Evolutionary conservation across 805 yeast species (phyloP), one percentile per base, ranked within the genome.

Genomic region (Pichia heedii): DNA sequence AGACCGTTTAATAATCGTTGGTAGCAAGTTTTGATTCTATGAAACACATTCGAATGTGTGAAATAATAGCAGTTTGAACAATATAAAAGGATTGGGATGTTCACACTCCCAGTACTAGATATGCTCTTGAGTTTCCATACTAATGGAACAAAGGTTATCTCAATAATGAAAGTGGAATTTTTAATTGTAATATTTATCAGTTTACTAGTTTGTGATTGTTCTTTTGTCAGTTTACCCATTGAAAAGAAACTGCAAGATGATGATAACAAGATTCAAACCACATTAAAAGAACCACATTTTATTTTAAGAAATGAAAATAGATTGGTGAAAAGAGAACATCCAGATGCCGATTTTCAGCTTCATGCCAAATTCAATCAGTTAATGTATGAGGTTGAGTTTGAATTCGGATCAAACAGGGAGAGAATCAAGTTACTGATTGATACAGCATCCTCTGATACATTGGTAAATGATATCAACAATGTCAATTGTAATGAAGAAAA

Each of bases 361-460:
- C 43, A 41, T 5, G 19, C 33, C 3, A 42, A 33, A 22, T 48
- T 42, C 24, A 40, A 42, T 26, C 49, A 48, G 22, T 11, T 48
- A 15, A 33, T 40, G 4, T 73, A 70, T 48, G 58, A 71, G 3
- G 70, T 68, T 2, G 59, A 61, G 4, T 42, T 73, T 22, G 47
- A 58, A 19, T 54, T 81, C 24, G 88, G 88, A 4, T 70, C 81
- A 0, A 72, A 79, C 1, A 54, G 66, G 1, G 78, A 77, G 51
- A 59, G 62, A 18, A 63, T 79, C 4, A 65, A 64, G 11, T 70
- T 79, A 11, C 55, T 77, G 24, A 53, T 81, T 13, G 88, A 81
- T 51, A 80, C 86, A 1, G 88, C 85, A 1, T 79, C 85, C 0
- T 70, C 81, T 0, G 87, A 81, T 53, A 61, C 81, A 15, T 78